Conservation (phyloP, 768 basidiomycete genomes). For the Hirschioporus abietinus region DNA sequence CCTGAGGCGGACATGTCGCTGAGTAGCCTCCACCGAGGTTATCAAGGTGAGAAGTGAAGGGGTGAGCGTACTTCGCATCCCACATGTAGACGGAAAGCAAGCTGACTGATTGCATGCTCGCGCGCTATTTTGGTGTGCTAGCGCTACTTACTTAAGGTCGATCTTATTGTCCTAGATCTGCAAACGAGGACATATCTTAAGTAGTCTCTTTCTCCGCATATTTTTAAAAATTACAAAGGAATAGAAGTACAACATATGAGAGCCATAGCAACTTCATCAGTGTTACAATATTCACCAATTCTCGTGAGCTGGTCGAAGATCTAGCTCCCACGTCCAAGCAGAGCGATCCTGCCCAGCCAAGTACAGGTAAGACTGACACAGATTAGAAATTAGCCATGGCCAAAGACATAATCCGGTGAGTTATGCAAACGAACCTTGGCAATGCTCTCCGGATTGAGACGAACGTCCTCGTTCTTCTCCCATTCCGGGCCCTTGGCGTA, state of each 20-base stretch:
- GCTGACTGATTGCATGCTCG: slow-evolving; percentile 1
- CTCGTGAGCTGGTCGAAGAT: slow-evolving; percentile 23
- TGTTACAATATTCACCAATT: slow-evolving; percentile 13
- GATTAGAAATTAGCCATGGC: background rate
- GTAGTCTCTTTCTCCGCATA: too few species aligned
- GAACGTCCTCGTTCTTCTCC: slow-evolving; percentile 39
- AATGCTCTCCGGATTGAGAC: slow-evolving; percentile 62
- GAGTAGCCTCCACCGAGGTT: background rate
- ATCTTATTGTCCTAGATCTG: too few species aligned
- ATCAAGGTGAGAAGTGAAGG: background rate
- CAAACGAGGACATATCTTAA: too few species aligned
- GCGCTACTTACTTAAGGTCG: too few species aligned
- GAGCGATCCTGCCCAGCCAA: slow-evolving; percentile 21
- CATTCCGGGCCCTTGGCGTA: slow-evolving; percentile 30
- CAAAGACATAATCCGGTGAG: background rate
- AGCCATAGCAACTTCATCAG: too few species aligned
- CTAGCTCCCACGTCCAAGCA: slow-evolving; percentile 25
- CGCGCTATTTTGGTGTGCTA: background rate
- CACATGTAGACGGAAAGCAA: background rate
- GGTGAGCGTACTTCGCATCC: background rate
- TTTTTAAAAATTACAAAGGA: slow-evolving; percentile 59
- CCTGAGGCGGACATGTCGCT: background rate
- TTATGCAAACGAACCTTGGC: slow-evolving; percentile 42
- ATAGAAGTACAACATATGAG: too few species aligned
- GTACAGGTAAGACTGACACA: slow-evolving; percentile 18